Percentiles rank a stretch among this genome's conserved stretches.
These are phyloP conservation scores for Lactifluus piperatus DNA, from an alignment of 768 basidiomycete species.

Conservation along the genomic window DNA sequence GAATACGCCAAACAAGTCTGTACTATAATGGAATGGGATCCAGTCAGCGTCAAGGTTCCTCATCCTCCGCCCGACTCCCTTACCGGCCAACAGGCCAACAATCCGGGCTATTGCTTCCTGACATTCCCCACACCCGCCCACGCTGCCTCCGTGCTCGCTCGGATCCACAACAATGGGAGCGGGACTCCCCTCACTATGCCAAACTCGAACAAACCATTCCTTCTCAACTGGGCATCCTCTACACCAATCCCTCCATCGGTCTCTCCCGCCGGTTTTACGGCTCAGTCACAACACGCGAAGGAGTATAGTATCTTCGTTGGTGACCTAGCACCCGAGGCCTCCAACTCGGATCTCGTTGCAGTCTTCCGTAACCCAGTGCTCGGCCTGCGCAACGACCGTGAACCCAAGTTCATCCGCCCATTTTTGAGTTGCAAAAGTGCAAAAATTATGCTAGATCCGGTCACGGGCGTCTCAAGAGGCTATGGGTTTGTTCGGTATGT, in stretches of 20 bases:
- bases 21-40: slow-evolving; percentile 80
- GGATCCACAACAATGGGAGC: slow-evolving; percentile 44
- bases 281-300: slow-evolving; percentile 54
- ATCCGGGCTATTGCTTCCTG: slow-evolving; percentile 82
- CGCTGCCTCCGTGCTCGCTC: slow-evolving; percentile 61
- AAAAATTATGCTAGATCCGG: slow-evolving; percentile 90
- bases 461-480: slow-evolving; percentile 80
- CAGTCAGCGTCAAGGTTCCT: slow-evolving; percentile 64
- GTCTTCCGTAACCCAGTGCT: slow-evolving; percentile 87
- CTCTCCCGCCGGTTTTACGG: slow-evolving; percentile 28
- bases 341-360: slow-evolving; percentile 91
- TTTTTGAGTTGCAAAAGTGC: slow-evolving; percentile 92
- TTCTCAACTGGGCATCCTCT: slow-evolving; percentile 65
- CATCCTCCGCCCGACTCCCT: slow-evolving; percentile 47
- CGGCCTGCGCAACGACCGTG: slow-evolving; percentile 75
- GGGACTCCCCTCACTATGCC: slow-evolving; percentile 61
- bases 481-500: slow-evolving; percentile 87
- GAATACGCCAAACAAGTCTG: slow-evolving; percentile 88
- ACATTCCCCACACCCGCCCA: slow-evolving; percentile 68
- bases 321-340: slow-evolving; percentile 86
- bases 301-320: slow-evolving; percentile 95
- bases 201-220: slow-evolving; percentile 75
- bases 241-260: slow-evolving; percentile 28
- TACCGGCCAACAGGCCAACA: slow-evolving; percentile 62
- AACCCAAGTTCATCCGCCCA: slow-evolving; percentile 81